These are phyloP conservation scores for Sporisorium exsertum DNA, from an alignment of 1,284 basidiomycete genomes.

Conservation along the genomic window DNA sequence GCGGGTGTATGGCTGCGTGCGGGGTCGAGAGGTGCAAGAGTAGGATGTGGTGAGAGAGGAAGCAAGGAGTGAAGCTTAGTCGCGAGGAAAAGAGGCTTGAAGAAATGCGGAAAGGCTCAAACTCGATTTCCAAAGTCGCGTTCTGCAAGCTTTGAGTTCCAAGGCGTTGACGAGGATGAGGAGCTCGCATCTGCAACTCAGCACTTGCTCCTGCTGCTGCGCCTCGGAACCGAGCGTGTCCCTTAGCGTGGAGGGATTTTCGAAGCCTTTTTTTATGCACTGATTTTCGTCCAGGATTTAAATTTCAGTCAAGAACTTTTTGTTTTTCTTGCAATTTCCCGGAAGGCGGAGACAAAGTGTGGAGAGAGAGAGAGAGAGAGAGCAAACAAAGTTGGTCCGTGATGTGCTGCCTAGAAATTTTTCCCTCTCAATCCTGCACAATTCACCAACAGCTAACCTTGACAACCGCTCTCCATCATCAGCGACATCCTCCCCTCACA, in stretches of 20 bases:
- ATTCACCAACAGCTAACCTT: background rate
- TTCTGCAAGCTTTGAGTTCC: background rate
- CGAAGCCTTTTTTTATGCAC: background rate
- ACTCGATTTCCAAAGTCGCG: constrained; percentile 5
- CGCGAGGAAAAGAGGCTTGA: background rate
- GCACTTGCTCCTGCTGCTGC: background rate
- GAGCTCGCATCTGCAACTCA: constrained; percentile 8
- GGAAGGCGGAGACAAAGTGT: background rate
- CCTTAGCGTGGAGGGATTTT: background rate
- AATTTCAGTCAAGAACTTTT: too few relatives aligned
- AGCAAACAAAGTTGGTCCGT: constrained; percentile 11
- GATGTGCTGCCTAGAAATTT: constrained; percentile 33
- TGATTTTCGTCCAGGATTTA: background rate
- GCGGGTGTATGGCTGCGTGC: background rate
- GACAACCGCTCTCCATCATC: background rate
- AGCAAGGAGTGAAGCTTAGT: constrained; percentile 16
- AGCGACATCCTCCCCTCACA: background rate
- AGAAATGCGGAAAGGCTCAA: background rate
- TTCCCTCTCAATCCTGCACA: constrained; percentile 8
- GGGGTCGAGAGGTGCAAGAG: background rate
- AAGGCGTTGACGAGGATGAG: background rate
- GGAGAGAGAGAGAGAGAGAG: background rate
- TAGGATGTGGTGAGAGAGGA: constrained; percentile 16
- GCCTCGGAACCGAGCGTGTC: constrained; percentile 8
- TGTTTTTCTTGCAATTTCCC: background rate